phyloP scores from a whole-genome alignment of 495 filamentous ascomycete genomes.

The Hypoxylon perforatum region DNA sequence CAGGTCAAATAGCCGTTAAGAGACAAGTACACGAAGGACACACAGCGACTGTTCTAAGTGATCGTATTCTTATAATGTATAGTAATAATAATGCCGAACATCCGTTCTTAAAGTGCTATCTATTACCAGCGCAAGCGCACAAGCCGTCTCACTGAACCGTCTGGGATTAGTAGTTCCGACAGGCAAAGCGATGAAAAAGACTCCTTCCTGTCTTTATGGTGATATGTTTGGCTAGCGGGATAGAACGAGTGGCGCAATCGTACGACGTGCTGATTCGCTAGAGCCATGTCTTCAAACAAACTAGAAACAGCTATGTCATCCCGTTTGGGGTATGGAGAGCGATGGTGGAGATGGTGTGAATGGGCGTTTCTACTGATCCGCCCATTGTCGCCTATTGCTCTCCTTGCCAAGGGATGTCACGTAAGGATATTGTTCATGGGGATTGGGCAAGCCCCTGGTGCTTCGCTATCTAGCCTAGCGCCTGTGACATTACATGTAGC shows the following conservation, averaged over 20 bases:
- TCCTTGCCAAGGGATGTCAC: constrained; percentile 4
- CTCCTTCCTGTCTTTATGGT: constrained; percentile 12
- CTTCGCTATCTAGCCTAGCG: neutral
- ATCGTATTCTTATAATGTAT: constrained; percentile 3
- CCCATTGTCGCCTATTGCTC: no score
- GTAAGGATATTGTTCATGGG: constrained; percentile 4
- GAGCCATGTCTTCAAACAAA: constrained; percentile 25
- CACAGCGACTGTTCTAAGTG: neutral
- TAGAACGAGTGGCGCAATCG: constrained; percentile 1
- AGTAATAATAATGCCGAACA: neutral
- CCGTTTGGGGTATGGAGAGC: constrained; percentile 25
- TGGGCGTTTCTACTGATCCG: neutral
- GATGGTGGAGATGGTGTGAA: constrained; percentile 18
- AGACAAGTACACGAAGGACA: neutral
- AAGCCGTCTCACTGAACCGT: neutral
- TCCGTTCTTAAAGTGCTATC: neutral
- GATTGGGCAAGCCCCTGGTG: constrained; percentile 6
- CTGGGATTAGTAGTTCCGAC: neutral
- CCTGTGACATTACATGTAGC: constrained; percentile 28
- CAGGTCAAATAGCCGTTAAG: no score
- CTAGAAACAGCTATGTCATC: constrained; percentile 32
- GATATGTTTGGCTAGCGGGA: constrained; percentile 9
- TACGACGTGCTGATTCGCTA: constrained; percentile 29
- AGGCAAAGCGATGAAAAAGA: neutral
- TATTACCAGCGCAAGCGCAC: neutral